These are phyloP conservation scores for Colletotrichum sp. DNA, from an alignment of 2,329 filamentous ascomycete genomes.

Conservation along the genomic window DNA sequence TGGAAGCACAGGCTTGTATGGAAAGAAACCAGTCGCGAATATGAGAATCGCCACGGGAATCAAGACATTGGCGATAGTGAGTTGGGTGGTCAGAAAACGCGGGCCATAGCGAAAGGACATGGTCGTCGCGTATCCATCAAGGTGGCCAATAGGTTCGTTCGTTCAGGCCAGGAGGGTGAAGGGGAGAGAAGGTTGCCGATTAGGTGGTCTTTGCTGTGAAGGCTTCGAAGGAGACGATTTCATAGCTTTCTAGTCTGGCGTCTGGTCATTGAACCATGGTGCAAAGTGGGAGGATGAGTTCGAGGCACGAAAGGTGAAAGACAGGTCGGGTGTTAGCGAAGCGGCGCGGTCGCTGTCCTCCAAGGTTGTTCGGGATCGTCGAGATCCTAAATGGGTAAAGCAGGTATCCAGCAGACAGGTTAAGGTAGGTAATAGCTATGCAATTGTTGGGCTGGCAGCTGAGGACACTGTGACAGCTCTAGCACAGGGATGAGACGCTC, in stretches of 20 bases:
- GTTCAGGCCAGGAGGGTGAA: neutral
- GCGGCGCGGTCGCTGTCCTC: neutral
- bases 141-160: neutral
- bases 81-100: slow-evolving; percentile 33
- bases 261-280: slow-evolving; percentile 5
- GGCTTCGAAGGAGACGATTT: neutral
- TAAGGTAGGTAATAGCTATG: neutral
- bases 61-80: slow-evolving; percentile 75
- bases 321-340: neutral
- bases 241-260: neutral
- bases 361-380: neutral
- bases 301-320: neutral
- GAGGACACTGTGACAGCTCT: slow-evolving; percentile 16
- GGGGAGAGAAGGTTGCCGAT: neutral
- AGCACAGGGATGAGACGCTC: slow-evolving; percentile 7
- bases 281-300: neutral
- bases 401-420: neutral
- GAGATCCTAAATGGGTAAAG: slow-evolving; percentile 6
- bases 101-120: slow-evolving; percentile 13
- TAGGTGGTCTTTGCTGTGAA: neutral
- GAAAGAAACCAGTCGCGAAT: slow-evolving; percentile 94
- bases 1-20: slow-evolving; percentile 92
- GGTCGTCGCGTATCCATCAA: slow-evolving; percentile 17
- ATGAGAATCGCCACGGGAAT: slow-evolving; percentile 75
- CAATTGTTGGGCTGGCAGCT: neutral